phyloP scores from a whole-genome alignment of 306 rosid species.

The Pyrus communis region DNA sequence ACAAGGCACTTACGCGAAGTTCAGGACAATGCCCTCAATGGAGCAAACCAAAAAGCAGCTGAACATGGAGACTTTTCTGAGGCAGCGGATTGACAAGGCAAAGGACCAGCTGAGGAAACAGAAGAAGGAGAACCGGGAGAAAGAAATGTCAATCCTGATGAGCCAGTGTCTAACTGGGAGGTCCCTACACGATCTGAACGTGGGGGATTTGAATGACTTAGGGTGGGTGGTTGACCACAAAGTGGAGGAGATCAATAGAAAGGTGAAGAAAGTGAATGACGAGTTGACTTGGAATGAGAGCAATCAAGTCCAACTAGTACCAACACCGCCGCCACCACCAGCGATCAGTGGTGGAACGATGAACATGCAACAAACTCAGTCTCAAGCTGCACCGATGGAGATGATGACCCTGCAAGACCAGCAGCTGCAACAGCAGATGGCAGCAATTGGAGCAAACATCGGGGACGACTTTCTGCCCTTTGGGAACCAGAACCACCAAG shows the following conservation, averaged over 20 bases:
- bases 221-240: constrained; percentile 21
- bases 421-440: no score
- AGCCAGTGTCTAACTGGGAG: constrained; percentile 8
- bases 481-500: no score
- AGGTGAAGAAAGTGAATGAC: background rate
- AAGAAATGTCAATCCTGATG: constrained; percentile 20
- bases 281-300: background rate
- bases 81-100: constrained; percentile 23
- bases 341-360: no score
- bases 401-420: no score
- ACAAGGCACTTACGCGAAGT: background rate
- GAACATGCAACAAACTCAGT: no score
- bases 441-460: no score
- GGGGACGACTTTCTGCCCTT: no score
- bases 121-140: constrained; percentile 20
- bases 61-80: constrained; percentile 27
- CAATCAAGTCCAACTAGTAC: background rate
- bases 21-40: constrained; percentile 21
- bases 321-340: background rate
- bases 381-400: no score
- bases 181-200: background rate
- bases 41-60: constrained; percentile 33
- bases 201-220: constrained; percentile 24
- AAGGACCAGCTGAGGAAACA: constrained; percentile 22
- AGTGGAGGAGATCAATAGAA: background rate